These are phyloP conservation scores for Penicillium fimorum DNA, from an alignment of 495 filamentous ascomycete genomes.

Conservation along the genomic window DNA sequence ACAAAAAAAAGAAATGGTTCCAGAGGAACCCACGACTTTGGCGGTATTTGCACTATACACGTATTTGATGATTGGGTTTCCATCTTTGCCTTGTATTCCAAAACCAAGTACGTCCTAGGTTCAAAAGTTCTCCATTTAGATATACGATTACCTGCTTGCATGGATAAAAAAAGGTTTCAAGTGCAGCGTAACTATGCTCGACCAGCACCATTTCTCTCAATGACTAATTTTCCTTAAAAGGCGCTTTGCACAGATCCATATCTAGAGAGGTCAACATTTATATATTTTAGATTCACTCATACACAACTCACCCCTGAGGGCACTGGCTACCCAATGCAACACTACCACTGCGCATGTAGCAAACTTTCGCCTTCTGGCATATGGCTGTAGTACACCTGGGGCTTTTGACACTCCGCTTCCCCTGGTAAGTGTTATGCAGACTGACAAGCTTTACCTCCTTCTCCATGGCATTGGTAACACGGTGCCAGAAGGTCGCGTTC, in stretches of 20 bases:
- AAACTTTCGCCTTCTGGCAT: constrained; percentile 56
- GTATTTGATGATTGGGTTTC: too few species aligned
- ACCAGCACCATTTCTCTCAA: not conserved
- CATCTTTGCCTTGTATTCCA: too few species aligned
- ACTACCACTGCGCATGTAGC: constrained; percentile 60
- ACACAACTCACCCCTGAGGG: constrained; percentile 46
- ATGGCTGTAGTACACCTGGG: constrained; percentile 50
- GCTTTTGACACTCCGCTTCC: constrained; percentile 49
- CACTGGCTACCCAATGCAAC: constrained; percentile 49
- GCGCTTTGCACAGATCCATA: constrained; percentile 37
- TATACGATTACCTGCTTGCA: not conserved
- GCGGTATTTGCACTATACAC: too few species aligned
- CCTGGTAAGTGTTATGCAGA: constrained; percentile 54
- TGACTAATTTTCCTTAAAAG: constrained; percentile 16
- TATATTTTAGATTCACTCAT: not conserved
- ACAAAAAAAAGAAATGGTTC: too few species aligned
- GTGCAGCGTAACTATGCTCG: too few species aligned
- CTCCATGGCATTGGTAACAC: constrained; percentile 60
- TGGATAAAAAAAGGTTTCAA: not conserved
- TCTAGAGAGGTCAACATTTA: constrained; percentile 15
- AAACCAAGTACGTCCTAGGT: too few species aligned
- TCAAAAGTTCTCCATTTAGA: not conserved
- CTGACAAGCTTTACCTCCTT: constrained; percentile 44
- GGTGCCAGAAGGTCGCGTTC: constrained; percentile 59
- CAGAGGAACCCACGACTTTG: too few species aligned